Percentiles rank a stretch among this genome's conserved stretches.
Conservation (phyloP, 257 asterid genomes). For the Penstemon eatonii region DNA sequence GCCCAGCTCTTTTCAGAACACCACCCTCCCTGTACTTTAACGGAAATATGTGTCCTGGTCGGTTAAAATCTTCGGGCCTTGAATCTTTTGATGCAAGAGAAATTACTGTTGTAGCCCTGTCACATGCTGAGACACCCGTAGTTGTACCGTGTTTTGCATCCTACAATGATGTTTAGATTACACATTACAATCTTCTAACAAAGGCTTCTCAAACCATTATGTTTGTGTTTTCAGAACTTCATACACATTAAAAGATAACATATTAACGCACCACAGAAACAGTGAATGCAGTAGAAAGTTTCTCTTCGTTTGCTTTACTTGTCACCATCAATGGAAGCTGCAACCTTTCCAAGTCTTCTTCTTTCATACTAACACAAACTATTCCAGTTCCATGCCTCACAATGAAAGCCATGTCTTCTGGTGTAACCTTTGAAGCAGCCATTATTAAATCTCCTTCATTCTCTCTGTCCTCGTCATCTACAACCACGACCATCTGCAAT, state of each 20-base stretch:
- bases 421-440: constrained; percentile 95
- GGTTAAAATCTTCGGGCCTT: constrained; percentile 85
- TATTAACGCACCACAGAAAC: constrained; percentile 74
- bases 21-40: constrained; percentile 92
- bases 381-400: constrained; percentile 97
- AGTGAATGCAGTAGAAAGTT: constrained; percentile 88
- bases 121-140: constrained; percentile 96
- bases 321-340: constrained; percentile 88
- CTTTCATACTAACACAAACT: constrained; percentile 97
- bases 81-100: constrained; percentile 91
- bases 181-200: constrained; percentile 9
- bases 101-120: constrained; percentile 80
- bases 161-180: constrained; percentile 39
- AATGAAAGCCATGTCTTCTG: constrained; percentile 96
- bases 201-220: constrained; percentile 1
- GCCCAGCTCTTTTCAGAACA: constrained; percentile 97
- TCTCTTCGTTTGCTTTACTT: constrained; percentile 87
- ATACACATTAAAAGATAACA: not conserved
- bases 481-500: constrained; percentile 88
- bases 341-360: constrained; percentile 82
- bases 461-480: constrained; percentile 96
- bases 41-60: constrained; percentile 99
- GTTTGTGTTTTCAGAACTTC: not conserved
- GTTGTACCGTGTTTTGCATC: constrained; percentile 92
- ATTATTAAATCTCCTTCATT: constrained; percentile 96